A percentile compares a stretch with the other conserved stretches of the same genome.
phyloP scores from a whole-genome alignment of 1,284 basidiomycete genomes.

The Sanghuangporus weigelae region DNA sequence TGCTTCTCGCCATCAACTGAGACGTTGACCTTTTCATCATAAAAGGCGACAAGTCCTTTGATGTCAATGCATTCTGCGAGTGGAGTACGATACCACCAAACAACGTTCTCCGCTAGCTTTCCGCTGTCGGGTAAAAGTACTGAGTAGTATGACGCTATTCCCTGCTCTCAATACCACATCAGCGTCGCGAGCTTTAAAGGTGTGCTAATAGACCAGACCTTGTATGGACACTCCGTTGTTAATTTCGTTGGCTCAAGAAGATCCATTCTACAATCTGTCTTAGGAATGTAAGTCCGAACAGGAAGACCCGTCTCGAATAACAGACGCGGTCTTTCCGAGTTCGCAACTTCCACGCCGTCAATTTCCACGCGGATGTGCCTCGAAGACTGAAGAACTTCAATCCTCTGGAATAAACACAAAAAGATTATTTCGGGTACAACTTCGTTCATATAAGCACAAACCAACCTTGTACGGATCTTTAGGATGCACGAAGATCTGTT shows the following conservation, averaged over 20 bases:
- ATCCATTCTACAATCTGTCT: slow-evolving; percentile 48
- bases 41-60: slow-evolving; percentile 52
- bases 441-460: not conserved
- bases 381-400: slow-evolving; percentile 56
- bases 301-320: slow-evolving; percentile 55
- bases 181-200: slow-evolving; percentile 1
- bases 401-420: slow-evolving; percentile 34
- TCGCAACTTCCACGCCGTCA: slow-evolving; percentile 56
- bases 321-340: slow-evolving; percentile 47
- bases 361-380: slow-evolving; percentile 56
- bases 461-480: slow-evolving; percentile 65
- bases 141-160: slow-evolving; percentile 54
- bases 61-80: slow-evolving; percentile 45
- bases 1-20: slow-evolving; percentile 57
- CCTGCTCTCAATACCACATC: slow-evolving; percentile 32
- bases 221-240: slow-evolving; percentile 55
- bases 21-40: slow-evolving; percentile 62
- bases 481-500: slow-evolving; percentile 53
- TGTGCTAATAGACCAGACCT: slow-evolving; percentile 34
- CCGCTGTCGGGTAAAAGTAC: slow-evolving; percentile 39
- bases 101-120: slow-evolving; percentile 41
- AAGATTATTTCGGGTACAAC: not conserved
- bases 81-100: slow-evolving; percentile 60
- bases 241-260: slow-evolving; percentile 43
- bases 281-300: slow-evolving; percentile 56